Conservation (phyloP, 441 rosid species). For the Populus hybrid region DNA sequence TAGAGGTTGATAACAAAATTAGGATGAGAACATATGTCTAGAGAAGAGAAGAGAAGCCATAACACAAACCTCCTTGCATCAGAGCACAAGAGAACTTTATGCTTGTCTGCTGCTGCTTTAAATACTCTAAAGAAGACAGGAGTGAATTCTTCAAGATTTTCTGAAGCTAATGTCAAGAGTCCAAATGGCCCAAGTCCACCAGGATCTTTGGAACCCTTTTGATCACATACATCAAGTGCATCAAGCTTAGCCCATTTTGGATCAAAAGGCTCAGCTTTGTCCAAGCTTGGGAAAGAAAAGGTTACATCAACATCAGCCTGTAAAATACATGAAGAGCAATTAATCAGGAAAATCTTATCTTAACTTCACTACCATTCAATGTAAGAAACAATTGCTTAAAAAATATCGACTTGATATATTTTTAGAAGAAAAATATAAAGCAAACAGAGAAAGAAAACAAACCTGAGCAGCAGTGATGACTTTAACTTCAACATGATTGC, state of each 20-base stretch:
- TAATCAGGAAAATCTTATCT: neutral
- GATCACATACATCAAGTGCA: constrained; percentile 51
- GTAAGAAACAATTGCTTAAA: neutral
- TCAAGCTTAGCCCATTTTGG: constrained; percentile 33
- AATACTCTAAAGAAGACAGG: constrained; percentile 78
- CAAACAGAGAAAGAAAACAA: neutral
- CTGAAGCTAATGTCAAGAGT: constrained; percentile 60
- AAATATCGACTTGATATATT: too few species aligned
- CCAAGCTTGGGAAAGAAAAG: constrained; percentile 50
- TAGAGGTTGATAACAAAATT: neutral
- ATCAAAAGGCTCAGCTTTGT: constrained; percentile 54
- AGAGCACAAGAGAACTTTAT: constrained; percentile 63
- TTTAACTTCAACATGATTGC: constrained; percentile 47
- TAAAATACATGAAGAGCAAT: neutral
- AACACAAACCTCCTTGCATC: constrained; percentile 60
- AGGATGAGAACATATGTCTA: neutral
- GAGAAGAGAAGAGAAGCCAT: neutral
- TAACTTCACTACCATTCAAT: neutral
- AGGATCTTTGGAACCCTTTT: constrained; percentile 36
- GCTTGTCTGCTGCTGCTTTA: constrained; percentile 34
- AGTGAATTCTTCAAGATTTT: constrained; percentile 55
- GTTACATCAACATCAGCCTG: constrained; percentile 80
- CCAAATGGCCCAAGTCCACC: constrained; percentile 87
- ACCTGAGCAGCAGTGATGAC: constrained; percentile 77
- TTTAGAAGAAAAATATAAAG: too few species aligned